A percentile compares a stretch with the other conserved stretches of the same genome.
Conservation (phyloP, 768 basidiomycete species). For the Amanita jacksonii region DNA sequence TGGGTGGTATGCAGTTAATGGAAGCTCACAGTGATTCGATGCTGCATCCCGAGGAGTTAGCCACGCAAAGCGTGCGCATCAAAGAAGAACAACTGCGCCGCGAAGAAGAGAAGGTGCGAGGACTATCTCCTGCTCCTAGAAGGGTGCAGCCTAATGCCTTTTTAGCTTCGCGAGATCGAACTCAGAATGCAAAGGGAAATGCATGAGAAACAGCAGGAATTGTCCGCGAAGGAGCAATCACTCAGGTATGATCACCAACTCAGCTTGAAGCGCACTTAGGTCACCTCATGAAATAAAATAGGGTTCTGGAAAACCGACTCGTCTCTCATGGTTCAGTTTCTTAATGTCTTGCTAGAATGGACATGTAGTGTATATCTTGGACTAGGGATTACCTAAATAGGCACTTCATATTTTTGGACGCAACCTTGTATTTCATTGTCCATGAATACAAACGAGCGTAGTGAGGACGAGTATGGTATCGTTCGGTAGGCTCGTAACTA, state of each 20-base stretch:
- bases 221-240: constrained; percentile 79
- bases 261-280: background rate
- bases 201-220: constrained; percentile 77
- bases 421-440: background rate
- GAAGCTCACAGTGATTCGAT: constrained; percentile 42
- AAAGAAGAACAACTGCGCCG: constrained; percentile 86
- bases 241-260: constrained; percentile 38
- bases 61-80: constrained; percentile 74
- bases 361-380: background rate
- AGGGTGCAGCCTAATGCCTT: background rate
- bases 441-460: constrained; percentile 41
- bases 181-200: constrained; percentile 82
- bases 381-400: background rate
- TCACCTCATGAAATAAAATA: constrained; percentile 7
- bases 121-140: constrained; percentile 5
- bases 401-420: background rate
- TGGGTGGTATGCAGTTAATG: background rate
- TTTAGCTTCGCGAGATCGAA: constrained; percentile 75
- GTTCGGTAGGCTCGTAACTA: constrained; percentile 38
- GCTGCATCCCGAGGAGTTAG: constrained; percentile 79
- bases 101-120: constrained; percentile 70
- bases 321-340: constrained; percentile 14
- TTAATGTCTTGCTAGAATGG: background rate
- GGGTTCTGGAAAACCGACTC: constrained; percentile 23
- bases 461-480: constrained; percentile 59